These are phyloP conservation scores for Yamadazyma atmosphaerica DNA, from an alignment of 1,139 yeast species.

Conservation along the genomic window DNA sequence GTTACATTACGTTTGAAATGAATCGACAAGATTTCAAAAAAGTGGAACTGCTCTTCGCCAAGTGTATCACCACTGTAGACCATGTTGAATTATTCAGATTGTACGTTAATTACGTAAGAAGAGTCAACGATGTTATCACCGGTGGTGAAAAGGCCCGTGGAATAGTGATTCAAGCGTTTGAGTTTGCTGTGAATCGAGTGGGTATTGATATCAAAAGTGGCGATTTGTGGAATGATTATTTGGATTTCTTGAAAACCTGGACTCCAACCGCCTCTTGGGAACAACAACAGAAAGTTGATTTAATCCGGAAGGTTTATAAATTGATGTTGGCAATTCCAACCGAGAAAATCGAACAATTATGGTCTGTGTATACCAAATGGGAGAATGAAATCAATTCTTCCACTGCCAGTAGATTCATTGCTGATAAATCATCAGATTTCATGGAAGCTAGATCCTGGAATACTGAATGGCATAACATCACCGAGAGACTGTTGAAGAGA, in stretches of 20 bases:
- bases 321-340: constrained; percentile 72
- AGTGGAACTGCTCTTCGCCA: constrained; percentile 64
- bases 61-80: constrained; percentile 59
- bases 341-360: constrained; percentile 68
- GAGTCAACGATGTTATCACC: constrained; percentile 75
- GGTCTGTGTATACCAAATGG: constrained; percentile 83
- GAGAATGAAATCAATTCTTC: constrained; percentile 74
- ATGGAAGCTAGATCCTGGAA: constrained; percentile 85
- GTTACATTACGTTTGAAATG: constrained; percentile 68
- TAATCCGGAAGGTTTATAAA: constrained; percentile 73
- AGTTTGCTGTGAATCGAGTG: constrained; percentile 74
- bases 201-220: constrained; percentile 78
- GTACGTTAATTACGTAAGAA: constrained; percentile 76
- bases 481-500: constrained; percentile 43
- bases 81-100: constrained; percentile 69
- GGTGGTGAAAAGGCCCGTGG: constrained; percentile 86
- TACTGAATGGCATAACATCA: constrained; percentile 64
- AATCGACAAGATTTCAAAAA: constrained; percentile 66
- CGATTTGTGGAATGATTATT: constrained; percentile 77
- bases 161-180: constrained; percentile 78
- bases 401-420: constrained; percentile 82
- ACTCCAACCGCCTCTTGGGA: constrained; percentile 84
- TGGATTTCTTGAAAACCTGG: constrained; percentile 78
- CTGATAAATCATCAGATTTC: constrained; percentile 82
- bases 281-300: constrained; percentile 77